These are phyloP conservation scores for Oryza brachyantha DNA, from an alignment of 176 grass and related monocot species.

Conservation along the genomic window DNA sequence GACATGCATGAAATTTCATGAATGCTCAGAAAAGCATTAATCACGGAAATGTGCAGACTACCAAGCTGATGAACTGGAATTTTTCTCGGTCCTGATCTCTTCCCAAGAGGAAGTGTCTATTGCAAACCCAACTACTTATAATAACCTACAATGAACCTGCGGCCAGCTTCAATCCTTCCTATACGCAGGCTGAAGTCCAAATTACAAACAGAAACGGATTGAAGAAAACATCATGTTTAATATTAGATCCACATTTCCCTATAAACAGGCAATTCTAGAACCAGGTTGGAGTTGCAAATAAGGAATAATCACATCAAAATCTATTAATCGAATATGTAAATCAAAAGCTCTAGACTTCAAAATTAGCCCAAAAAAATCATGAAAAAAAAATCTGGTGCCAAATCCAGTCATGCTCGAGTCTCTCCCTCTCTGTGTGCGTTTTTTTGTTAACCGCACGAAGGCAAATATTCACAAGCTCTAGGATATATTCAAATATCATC, in stretches of 20 bases:
- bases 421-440: too few species aligned
- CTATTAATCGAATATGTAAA: background rate
- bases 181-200: background rate
- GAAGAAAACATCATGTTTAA: background rate
- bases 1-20: background rate
- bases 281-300: background rate
- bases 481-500: background rate
- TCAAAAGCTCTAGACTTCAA: background rate
- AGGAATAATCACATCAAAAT: background rate
- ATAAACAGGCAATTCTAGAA: background rate
- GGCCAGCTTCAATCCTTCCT: background rate
- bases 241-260: background rate
- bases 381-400: background rate
- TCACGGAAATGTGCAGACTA: background rate
- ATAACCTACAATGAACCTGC: background rate
- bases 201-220: background rate
- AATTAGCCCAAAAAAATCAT: background rate
- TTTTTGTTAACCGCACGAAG: background rate
- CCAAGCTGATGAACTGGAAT: background rate
- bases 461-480: background rate
- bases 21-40: background rate
- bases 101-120: background rate
- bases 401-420: background rate
- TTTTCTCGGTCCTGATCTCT: background rate
- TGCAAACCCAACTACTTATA: background rate